Conservation (phyloP, 768 basidiomycete genomes). For the Boletus pseudo-olivaceus region DNA sequence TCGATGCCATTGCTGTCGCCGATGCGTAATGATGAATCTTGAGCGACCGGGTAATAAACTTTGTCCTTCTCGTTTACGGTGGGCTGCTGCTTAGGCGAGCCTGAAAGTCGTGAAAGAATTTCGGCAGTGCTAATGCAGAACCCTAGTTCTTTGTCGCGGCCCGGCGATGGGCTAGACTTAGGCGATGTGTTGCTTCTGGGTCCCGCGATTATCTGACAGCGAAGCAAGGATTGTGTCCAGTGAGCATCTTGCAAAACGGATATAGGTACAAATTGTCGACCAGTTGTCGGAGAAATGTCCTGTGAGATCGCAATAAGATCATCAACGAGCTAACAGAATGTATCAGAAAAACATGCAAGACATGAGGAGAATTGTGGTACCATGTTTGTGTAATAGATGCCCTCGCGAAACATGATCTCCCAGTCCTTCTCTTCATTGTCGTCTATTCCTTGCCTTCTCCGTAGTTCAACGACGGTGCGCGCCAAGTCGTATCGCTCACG, state of each 20-base stretch:
- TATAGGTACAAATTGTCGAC: constrained; percentile 65
- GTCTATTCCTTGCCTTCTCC: constrained; percentile 51
- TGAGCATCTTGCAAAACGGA: constrained; percentile 68
- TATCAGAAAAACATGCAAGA: not conserved
- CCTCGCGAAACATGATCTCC: constrained; percentile 63
- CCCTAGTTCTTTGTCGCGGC: constrained; percentile 61
- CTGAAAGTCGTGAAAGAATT: constrained; percentile 36
- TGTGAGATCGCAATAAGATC: constrained; percentile 72
- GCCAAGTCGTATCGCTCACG: constrained; percentile 79
- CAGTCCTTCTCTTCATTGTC: constrained; percentile 69
- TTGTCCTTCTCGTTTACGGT: constrained; percentile 27
- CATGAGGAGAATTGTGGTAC: constrained; percentile 36
- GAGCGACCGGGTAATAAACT: constrained; percentile 61
- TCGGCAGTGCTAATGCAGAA: constrained; percentile 53
- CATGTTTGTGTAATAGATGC: constrained; percentile 88
- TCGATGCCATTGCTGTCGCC: constrained; percentile 62
- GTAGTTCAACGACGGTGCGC: constrained; percentile 67
- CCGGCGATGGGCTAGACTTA: constrained; percentile 35
- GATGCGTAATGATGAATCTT: constrained; percentile 68
- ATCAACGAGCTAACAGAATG: constrained; percentile 59
- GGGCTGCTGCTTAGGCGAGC: constrained; percentile 14
- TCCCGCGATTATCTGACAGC: constrained; percentile 51
- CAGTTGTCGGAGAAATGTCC: constrained; percentile 71
- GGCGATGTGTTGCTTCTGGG: constrained; percentile 27
- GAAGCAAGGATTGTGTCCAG: constrained; percentile 74